Evolutionary conservation across 805 yeast genomes (phyloP), one percentile per base, ranked within the genome.

Genomic region (Candida germanica): DNA sequence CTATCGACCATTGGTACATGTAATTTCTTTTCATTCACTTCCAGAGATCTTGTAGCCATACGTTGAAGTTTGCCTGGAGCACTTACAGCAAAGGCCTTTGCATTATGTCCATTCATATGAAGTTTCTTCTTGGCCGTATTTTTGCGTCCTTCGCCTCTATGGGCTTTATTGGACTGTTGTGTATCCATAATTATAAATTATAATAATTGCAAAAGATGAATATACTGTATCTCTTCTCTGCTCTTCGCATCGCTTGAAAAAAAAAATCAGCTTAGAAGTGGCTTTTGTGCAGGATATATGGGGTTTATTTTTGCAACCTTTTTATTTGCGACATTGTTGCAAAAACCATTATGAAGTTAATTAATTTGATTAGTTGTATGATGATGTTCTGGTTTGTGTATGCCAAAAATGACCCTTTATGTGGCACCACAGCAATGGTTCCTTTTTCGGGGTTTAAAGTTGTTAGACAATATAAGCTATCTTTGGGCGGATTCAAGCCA

Each of bases 1-100:
- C 98, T 73, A 58, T 93, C 95, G 33, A 93, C 83, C 97, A 93
- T 89, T 11, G 98, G 98, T 14, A 89, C 97, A 69, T 93, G 98
- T 54, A 84, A 74, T 54, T 81, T 84, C 54, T 75, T 81, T 59
- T 93, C 98, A 43, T 79, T 74, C 36, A 77, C 71, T 54, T 93
- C 99, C 46, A 83, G 83, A 5, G 94, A 64, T 58, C 98, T 75
- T 54, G 78, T 77, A 44, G 96, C 95, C 72, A 75, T 80, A 44
- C 84, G 74, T 48, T 86, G 88, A 58, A 89, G 71, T 58, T 87
- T 88, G 12, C 93, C 82, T 1, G 98, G 98, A 13, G 72, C 72
- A 27, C 58, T 53, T 13, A 66, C 69, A 5, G 71, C 72, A 49
- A 67, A 67, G 2, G 73, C 73, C 45, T 67, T 67, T 16, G 54